A percentile compares a stretch with the other conserved stretches of the same genome.
phyloP scores from a whole-genome alignment of 768 basidiomycete genomes.

The Tricholoma sp. region DNA sequence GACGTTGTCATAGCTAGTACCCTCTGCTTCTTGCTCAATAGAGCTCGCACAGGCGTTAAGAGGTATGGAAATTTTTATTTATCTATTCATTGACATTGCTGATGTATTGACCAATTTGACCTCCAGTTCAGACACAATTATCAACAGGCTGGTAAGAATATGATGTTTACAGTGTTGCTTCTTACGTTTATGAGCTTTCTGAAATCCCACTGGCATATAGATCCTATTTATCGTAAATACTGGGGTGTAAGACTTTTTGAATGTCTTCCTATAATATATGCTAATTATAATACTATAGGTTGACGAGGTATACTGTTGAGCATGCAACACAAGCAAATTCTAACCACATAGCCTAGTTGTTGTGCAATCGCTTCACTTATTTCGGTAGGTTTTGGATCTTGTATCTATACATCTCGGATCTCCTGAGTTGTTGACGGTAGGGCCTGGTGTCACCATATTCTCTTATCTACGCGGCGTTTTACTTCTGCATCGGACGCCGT shows the following conservation, averaged over 20 bases:
- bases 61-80: slow-evolving; percentile 22
- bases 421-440: no score
- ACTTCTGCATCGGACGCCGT: slow-evolving; percentile 48
- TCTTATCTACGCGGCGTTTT: slow-evolving; percentile 48
- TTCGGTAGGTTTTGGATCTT: slow-evolving; percentile 24
- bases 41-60: slow-evolving; percentile 45
- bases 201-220: no score
- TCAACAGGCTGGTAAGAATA: slow-evolving; percentile 38
- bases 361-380: slow-evolving; percentile 47
- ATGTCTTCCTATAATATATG: no score
- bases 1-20: slow-evolving; percentile 44
- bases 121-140: slow-evolving; percentile 42
- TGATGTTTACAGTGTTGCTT: background rate
- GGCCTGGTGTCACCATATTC: no score
- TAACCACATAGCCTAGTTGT: no score
- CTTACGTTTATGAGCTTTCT: no score
- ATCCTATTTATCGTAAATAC: slow-evolving; percentile 55
- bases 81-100: background rate
- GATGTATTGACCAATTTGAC: no score
- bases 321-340: no score
- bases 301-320: slow-evolving; percentile 38
- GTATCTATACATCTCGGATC: no score
- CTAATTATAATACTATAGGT: slow-evolving; percentile 14
- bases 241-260: slow-evolving; percentile 31
- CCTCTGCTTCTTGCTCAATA: slow-evolving; percentile 41